Base-by-base conservation (phyloP, 2,329 filamentous ascomycete genomes). In the Didymella glomerata region DNA sequence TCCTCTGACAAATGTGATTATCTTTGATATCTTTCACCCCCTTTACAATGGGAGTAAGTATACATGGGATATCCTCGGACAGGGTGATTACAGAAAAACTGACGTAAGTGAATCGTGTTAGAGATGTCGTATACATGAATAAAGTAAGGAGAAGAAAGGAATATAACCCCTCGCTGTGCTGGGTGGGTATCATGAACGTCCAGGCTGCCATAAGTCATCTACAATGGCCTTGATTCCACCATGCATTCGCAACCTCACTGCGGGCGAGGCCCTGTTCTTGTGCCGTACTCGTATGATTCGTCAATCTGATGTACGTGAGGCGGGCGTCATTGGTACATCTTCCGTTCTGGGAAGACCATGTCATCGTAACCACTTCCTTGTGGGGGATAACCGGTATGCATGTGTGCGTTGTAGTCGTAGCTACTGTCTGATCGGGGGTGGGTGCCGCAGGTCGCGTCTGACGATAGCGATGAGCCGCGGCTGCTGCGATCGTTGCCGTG, bases 261-360 rank as follows among this genome's bases (percentile, higher is more conserved):
- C 48, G 57, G 45, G 40, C 27, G 50, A 54, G 56, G 38, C 40
- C 14, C 2, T 25, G 3, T 20, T 50, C 40, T 49, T 50, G 14
- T 62, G 34, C 18, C 18, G 25, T 44, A 25, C 7, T 42, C 36
- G 22, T 20, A 34, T 25, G 6, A 7, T 59, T 25, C 32, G n/a
- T 30, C 24, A 14, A 22, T 10, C 20, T 30, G 13, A 48, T 41
- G 28, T 44, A 16, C 8, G 30, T 38, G n/a, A 30, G 36, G 36
- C 18, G 18, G 18, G 36, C 36, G 9, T 18, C 20, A n/a, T 64
- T 42, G 76, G 59, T 73, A 77, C 51, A 76, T 62, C 47, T 69
- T 74, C 38, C 73, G 68, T 54, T 76, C 74, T 0, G 74, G 73
- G 47, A 77, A 77, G 20, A 74, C 73, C 65, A 72, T 72, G 51